Evolutionary conservation across 306 rosid genomes (phyloP), one percentile per base, ranked within the genome.

Genomic region (Rosa rugosa): DNA sequence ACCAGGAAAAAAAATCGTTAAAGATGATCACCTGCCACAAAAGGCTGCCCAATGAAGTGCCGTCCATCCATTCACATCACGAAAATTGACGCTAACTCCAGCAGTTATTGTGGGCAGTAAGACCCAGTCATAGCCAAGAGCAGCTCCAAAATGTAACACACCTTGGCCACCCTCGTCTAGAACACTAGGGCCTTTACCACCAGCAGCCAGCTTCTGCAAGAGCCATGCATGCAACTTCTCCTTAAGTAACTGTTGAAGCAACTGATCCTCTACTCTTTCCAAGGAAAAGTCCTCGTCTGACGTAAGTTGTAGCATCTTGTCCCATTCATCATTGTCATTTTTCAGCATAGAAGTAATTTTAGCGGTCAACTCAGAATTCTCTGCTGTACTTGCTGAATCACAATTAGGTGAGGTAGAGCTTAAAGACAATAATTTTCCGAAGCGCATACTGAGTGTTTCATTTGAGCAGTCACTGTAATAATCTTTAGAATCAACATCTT

Each of bases 41-140:
- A 79, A 88, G 50, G 98, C 98, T 6, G 98, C 98, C 98, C 98
- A 94, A 79, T 94, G 98, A 84, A 94, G 97, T 47, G 97, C 93
- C 12, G 94, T 92, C 98, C 97, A 94, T 78, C 97, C 98, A 84
- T 94, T 85, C 76, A 79, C 85, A 79, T 94, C 98, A 66, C 97
- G 96, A 67, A 94, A 94, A 79, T 94, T 94, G 72, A 94, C 90
- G 75, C 86, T 89, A 25, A 90, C 93, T 75, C 98, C 97, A 0
- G 98, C 90, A 86, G 84, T 78, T 70, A 82, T 75, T 71, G 90
- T 88, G 6, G 98, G 97, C 80, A 83, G 78, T 64, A 94, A 72
- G 77, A 95, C 98, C 98, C 98, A 94, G 81, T 92, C 88, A 75
- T 90, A 94, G 71, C 91, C 96, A 80, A 94, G 93, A 79, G 97